These are phyloP conservation scores for Stachybotrys chlorohalonatus DNA, from an alignment of 2,329 filamentous ascomycete species.

Conservation along the genomic window DNA sequence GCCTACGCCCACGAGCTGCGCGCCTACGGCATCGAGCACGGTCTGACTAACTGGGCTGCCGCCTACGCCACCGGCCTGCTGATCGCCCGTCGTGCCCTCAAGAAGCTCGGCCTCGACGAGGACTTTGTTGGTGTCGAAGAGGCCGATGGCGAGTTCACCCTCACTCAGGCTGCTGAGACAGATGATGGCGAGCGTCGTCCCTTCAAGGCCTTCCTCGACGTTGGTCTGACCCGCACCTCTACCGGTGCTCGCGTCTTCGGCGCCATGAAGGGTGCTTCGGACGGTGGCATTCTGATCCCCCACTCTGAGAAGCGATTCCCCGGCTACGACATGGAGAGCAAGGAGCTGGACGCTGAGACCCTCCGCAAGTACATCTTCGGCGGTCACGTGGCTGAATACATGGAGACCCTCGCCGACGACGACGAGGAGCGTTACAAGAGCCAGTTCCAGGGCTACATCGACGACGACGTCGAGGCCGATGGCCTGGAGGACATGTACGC, in stretches of 20 bases:
- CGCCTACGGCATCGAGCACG: conserved; percentile 95
- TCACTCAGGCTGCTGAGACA: conserved; percentile 89
- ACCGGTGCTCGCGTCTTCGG: conserved; percentile 98
- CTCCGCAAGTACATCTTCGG: conserved; percentile 99
- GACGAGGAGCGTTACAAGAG: conserved; percentile 99
- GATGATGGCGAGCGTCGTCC: conserved; percentile 90
- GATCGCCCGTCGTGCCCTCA: conserved; percentile 90
- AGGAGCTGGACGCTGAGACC: conserved; percentile 95
- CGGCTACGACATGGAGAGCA: conserved; percentile 90
- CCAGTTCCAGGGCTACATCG: conserved; percentile 97
- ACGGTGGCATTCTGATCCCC: conserved; percentile 92
- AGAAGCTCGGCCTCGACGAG: conserved; percentile 94
- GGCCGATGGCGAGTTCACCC: conserved; percentile 87
- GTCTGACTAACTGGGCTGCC: conserved; percentile 99
- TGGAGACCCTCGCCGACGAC: conserved; percentile 98
- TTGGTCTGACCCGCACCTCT: conserved; percentile 93
- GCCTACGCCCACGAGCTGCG: conserved; percentile 97
- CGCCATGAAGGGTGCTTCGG: conserved; percentile 99
- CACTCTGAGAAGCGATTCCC: conserved; percentile 99
- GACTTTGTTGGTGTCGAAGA: conserved; percentile 94
- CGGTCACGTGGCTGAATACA: conserved; percentile 99
- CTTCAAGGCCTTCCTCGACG: conserved; percentile 99
- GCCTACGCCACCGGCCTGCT: conserved; percentile 96
- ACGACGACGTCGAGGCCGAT: conserved; percentile 93
- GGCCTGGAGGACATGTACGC: conserved; percentile 93